Evolutionary conservation across 2,329 filamentous ascomycete species (phyloP).

Genomic region (Xylaria hypoxylon): DNA sequence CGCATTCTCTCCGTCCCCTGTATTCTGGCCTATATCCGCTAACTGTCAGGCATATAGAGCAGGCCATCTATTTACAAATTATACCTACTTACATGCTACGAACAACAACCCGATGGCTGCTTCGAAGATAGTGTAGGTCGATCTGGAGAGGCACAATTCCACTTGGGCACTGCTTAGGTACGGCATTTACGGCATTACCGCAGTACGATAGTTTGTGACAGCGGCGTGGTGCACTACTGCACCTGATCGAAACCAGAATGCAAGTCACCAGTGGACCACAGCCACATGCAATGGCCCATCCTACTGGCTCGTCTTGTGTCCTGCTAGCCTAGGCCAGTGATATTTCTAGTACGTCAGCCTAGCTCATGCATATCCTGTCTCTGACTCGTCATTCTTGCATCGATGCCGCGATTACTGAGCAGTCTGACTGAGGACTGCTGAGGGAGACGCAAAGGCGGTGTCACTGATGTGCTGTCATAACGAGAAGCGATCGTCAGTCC

Average conservation of each 20-base stretch:
- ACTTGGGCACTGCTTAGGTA: too few species aligned
- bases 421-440: too few species aligned
- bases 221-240: slow-evolving; percentile 11
- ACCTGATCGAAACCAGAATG: slow-evolving; percentile 7
- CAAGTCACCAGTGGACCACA: background rate
- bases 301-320: background rate
- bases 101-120: too few species aligned
- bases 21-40: too few species aligned
- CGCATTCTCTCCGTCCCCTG: background rate
- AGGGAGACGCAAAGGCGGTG: slow-evolving; percentile 19
- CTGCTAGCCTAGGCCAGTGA: slow-evolving; percentile 1
- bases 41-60: too few species aligned
- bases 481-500: slow-evolving; percentile 17
- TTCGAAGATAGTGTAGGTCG: too few species aligned
- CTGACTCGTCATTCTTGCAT: slow-evolving; percentile 33
- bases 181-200: too few species aligned
- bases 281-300: background rate
- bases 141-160: too few species aligned
- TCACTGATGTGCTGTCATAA: slow-evolving; percentile 28
- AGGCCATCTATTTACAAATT: too few species aligned
- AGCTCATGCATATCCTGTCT: slow-evolving; percentile 2
- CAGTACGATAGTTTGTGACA: background rate
- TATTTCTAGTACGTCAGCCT: slow-evolving; percentile 9
- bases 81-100: too few species aligned
- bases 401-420: slow-evolving; percentile 19